Evolutionary conservation across 371 early-diverging fungal genomes (phyloP).

Genomic region (Mucor piriformis): DNA sequence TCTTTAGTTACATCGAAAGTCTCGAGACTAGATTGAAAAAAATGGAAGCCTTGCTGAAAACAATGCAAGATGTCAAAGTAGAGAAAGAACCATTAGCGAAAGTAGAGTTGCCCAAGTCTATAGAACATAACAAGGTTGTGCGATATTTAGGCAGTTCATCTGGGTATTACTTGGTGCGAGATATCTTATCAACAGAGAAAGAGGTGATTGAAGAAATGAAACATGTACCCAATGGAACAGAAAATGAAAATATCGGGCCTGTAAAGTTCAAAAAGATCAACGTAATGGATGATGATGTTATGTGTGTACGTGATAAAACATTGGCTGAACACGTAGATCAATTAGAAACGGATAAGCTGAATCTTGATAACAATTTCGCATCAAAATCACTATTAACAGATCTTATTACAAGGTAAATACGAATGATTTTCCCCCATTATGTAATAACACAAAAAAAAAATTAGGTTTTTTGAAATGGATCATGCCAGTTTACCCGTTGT

Average conservation of each 20-base stretch:
- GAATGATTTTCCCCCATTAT: neutral
- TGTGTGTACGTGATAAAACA: constrained; percentile 27
- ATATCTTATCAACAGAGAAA: constrained; percentile 21
- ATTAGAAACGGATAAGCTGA: constrained; percentile 18
- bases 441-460: neutral
- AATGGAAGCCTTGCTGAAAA: constrained; percentile 44
- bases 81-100: neutral
- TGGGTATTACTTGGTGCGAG: constrained; percentile 26
- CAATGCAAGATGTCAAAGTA: constrained; percentile 22
- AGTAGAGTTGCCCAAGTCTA: constrained; percentile 6
- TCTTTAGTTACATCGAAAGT: constrained; percentile 52
- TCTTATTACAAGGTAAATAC: constrained; percentile 9
- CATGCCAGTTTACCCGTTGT: constrained; percentile 31
- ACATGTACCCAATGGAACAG: neutral
- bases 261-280: constrained; percentile 30
- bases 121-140: constrained; percentile 18
- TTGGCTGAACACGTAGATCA: constrained; percentile 32
- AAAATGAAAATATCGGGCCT: constrained; percentile 1
- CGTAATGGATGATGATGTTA: constrained; percentile 35
- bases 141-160: constrained; percentile 31
- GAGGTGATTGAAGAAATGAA: constrained; percentile 6
- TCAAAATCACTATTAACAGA: constrained; percentile 34
- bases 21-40: constrained; percentile 44
- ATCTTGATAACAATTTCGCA: constrained; percentile 18
- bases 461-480: constrained; percentile 15